Evolutionary conservation across 164 flowering plant species (phyloP), one percentile per base, ranked within the genome.

Genomic region (grape (Vitis vinifera)): DNA sequence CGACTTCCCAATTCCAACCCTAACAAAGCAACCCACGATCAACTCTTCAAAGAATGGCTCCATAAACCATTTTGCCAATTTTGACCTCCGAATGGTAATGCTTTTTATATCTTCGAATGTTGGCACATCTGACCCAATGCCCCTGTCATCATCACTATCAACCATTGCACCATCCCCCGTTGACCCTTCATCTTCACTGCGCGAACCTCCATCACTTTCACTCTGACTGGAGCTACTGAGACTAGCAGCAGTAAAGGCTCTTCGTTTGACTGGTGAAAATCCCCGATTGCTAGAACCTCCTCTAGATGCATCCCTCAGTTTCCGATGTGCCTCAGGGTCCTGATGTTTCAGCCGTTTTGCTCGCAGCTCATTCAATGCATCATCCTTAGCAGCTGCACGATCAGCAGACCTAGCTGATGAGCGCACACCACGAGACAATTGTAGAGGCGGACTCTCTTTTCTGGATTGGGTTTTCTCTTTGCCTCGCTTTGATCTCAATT

Each of bases 1-100:
- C 9, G 93, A 84, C 84, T 76, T 91, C 69, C 98, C 99, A 66
- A 95, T 91, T 31, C 99, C 99, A 58, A 95, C 91, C 69, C 99
- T 82, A 51, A 91, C 99, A 80, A 91, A 93, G 80, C 97, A 95
- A 57, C 99, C 99, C 10, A 93, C 92, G 71, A 95, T 89, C 69
- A 91, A 66, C 63, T 91, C 98, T 56, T 95, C 99, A 71, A 93
- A 95, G 79, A 93, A 93, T 16, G 98, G 98, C 78, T 95, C 98
- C 92, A 93, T 87, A 51, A 89, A 85, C 97, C 98, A 93, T 68
- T 90, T 95, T 44, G 92, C 91, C 30, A 95, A 89, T 73, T 86
- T 93, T 29, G 98, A 88, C 77, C 99, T 87, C 27, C 91, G 75
- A 61, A 95, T 87, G 0, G 98, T 93, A 14, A 91, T 85, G n/a